A percentile compares a stretch with the other conserved stretches of the same genome.
Conservation (phyloP, 106 monocot genomes). For the Dendrobium nobile region DNA sequence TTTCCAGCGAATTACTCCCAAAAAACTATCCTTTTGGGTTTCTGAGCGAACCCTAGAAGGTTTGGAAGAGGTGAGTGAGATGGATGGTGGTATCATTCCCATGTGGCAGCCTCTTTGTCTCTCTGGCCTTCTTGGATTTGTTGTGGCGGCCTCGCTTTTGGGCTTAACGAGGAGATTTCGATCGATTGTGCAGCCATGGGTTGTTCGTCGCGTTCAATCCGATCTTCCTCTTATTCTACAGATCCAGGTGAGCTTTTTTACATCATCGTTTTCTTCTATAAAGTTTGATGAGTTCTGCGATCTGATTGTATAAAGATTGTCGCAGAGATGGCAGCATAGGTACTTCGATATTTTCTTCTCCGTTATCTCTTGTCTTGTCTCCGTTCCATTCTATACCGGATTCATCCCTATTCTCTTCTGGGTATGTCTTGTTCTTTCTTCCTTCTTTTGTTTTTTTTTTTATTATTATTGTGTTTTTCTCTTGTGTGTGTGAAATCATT, state of each 20-base stretch:
- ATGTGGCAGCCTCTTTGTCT: slow-evolving; percentile 56
- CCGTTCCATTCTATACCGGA: slow-evolving; percentile 92
- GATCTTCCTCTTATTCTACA: slow-evolving; percentile 41
- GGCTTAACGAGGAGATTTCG: slow-evolving; percentile 46
- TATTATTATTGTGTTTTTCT: background rate
- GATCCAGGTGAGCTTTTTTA: slow-evolving; percentile 42
- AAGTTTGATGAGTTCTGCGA: background rate
- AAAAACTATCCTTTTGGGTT: background rate
- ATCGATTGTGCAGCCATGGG: slow-evolving; percentile 65
- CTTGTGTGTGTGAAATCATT: background rate
- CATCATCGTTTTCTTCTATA: background rate
- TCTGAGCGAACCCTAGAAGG: slow-evolving; percentile 1
- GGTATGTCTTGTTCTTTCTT: slow-evolving; percentile 31
- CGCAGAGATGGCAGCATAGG: slow-evolving; percentile 46
- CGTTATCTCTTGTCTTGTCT: slow-evolving; percentile 70
- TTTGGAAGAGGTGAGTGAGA: background rate
- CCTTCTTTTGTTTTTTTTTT: background rate
- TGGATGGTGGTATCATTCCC: slow-evolving; percentile 15
- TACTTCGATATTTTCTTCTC: slow-evolving; percentile 75
- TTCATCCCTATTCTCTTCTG: slow-evolving; percentile 90
- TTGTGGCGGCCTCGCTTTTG: slow-evolving; percentile 43
- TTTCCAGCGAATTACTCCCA: background rate
- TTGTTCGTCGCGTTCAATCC: slow-evolving; percentile 48
- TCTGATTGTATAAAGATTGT: slow-evolving; percentile 1
- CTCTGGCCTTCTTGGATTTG: slow-evolving; percentile 39